phyloP scores from a whole-genome alignment of 495 filamentous ascomycete genomes.

The Aspergillus wentii region DNA sequence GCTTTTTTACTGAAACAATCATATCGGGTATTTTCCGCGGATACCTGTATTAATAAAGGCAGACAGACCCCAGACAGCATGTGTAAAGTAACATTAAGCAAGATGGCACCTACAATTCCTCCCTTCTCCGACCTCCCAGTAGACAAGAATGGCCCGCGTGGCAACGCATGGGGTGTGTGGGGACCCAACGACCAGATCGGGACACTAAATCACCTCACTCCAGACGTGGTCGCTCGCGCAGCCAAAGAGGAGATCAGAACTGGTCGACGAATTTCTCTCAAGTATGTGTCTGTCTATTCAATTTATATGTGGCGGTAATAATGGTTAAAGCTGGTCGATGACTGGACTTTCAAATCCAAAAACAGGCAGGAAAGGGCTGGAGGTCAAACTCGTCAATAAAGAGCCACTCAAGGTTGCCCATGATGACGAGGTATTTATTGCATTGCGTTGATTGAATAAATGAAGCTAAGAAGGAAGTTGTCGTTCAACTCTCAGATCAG shows the following conservation, averaged over 20 bases:
- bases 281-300: constrained; percentile 39
- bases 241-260: constrained; percentile 44
- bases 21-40: too few species aligned
- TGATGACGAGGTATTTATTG: constrained; percentile 1
- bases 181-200: constrained; percentile 45
- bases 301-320: too few species aligned
- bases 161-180: constrained; percentile 51
- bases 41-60: too few species aligned
- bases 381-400: not conserved
- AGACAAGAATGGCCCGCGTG: constrained; percentile 37
- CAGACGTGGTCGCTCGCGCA: constrained; percentile 43
- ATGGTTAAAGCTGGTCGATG: too few species aligned
- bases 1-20: too few species aligned
- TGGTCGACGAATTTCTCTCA: constrained; percentile 45
- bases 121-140: constrained; percentile 44
- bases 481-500: constrained; percentile 34
- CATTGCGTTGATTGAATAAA: too few species aligned
- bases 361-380: too few species aligned
- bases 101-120: not conserved
- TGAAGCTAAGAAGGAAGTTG: constrained; percentile 26
- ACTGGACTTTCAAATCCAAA: too few species aligned
- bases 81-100: too few species aligned
- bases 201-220: constrained; percentile 48
- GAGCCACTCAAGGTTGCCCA: not conserved
- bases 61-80: too few species aligned